A percentile compares a stretch with the other conserved stretches of the same genome.
Conservation (phyloP, 106 monocot species). For the Posidonia australis region DNA sequence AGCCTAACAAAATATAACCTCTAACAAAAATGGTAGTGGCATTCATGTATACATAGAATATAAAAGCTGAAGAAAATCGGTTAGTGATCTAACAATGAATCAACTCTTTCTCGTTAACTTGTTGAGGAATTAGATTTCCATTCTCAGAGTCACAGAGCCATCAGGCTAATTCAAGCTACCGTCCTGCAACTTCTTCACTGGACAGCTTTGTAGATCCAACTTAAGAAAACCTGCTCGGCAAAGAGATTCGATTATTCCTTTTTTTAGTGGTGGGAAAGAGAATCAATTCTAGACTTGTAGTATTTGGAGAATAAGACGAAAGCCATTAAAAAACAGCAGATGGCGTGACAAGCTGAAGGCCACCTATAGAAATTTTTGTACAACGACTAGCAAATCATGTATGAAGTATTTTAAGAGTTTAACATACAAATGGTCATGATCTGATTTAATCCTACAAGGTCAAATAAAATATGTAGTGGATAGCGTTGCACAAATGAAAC, state of each 20-base stretch:
- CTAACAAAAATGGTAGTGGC: not conserved
- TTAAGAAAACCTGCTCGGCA: conserved; percentile 1
- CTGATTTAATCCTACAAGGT: not conserved
- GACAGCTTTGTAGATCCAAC: not conserved
- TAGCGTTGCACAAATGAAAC: not conserved
- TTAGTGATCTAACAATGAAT: not conserved
- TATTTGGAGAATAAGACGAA: too few species aligned
- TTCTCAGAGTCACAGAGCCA: too few species aligned
- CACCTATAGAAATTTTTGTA: too few species aligned
- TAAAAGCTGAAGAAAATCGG: not conserved
- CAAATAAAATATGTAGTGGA: not conserved
- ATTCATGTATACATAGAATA: not conserved
- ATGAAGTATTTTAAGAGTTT: too few species aligned
- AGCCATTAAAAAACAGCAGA: too few species aligned
- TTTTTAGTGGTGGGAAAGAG: too few species aligned
- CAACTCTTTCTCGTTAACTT: not conserved
- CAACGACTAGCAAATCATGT: too few species aligned
- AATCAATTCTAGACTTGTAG: too few species aligned
- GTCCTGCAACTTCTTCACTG: not conserved
- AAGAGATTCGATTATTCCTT: too few species aligned
- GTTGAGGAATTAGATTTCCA: conserved; percentile 3
- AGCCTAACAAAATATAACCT: not conserved
- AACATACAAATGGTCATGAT: not conserved
- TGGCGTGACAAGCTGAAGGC: too few species aligned
- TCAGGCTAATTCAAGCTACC: too few species aligned